Percentiles rank a stretch among this genome's conserved stretches.
Conservation (phyloP, 805 yeast genomes). For the Candida corydali region DNA sequence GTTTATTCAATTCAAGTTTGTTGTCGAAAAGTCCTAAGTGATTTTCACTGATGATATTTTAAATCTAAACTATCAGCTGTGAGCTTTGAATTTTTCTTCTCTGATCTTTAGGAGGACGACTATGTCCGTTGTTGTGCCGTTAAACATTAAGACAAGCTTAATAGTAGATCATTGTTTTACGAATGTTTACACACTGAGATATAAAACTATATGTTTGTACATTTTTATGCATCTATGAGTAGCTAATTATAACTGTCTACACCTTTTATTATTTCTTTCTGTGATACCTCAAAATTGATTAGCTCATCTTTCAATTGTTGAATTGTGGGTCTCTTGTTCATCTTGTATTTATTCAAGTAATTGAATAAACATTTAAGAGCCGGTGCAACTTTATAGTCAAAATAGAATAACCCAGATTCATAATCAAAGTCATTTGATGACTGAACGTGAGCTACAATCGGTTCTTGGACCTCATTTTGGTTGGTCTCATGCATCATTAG, state of each 20-base stretch:
- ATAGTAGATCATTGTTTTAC: too few relatives aligned
- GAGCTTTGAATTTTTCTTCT: background rate
- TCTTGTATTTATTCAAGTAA: background rate
- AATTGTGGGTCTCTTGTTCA: background rate
- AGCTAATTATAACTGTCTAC: too few relatives aligned
- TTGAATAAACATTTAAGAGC: slow-evolving; percentile 1
- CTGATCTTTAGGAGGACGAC: too few relatives aligned
- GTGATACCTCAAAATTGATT: slow-evolving; percentile 7
- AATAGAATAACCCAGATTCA: slow-evolving; percentile 20
- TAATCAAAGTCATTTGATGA: slow-evolving; percentile 15
- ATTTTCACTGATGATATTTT: slow-evolving; percentile 1
- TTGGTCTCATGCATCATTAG: background rate
- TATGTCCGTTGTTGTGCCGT: too few relatives aligned
- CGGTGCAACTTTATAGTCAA: slow-evolving; percentile 21
- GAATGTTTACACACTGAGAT: too few relatives aligned
- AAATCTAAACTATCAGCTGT: slow-evolving; percentile 5
- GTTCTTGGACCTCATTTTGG: slow-evolving; percentile 5
- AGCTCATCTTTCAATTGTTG: slow-evolving; percentile 4
- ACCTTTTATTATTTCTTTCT: slow-evolving; percentile 7
- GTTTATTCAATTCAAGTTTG: background rate
- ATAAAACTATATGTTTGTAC: too few relatives aligned
- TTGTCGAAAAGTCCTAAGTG: background rate
- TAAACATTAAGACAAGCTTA: too few relatives aligned
- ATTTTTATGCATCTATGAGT: too few relatives aligned
- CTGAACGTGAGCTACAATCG: slow-evolving; percentile 2